phyloP scores from a whole-genome alignment of 352 stramenopile species.

The Phytophthora quininea region DNA sequence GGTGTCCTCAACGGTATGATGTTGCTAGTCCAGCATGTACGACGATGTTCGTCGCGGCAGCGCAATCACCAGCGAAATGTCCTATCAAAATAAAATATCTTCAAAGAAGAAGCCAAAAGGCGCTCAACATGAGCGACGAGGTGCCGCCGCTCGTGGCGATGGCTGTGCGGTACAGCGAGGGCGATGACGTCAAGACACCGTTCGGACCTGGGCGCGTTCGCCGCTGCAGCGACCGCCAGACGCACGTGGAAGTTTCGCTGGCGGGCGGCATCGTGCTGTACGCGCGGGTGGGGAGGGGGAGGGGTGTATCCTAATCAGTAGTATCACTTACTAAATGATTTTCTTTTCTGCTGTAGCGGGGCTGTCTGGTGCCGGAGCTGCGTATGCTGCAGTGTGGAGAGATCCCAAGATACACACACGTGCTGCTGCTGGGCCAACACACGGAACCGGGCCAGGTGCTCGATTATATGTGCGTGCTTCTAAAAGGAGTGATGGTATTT shows the following conservation, averaged over 20 bases:
- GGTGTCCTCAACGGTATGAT: constrained; percentile 67
- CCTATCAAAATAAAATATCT: too few relatives aligned
- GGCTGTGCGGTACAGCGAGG: constrained; percentile 63
- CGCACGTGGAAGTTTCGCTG: constrained; percentile 61
- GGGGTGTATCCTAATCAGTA: too few relatives aligned
- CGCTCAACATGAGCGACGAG: constrained; percentile 21
- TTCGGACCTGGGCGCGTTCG: constrained; percentile 66
- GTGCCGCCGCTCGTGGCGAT: constrained; percentile 77
- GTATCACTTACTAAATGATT: not conserved
- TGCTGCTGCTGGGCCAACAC: constrained; percentile 25
- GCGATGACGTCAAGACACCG: constrained; percentile 70
- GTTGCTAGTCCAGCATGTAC: not conserved
- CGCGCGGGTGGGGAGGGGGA: constrained; percentile 34
- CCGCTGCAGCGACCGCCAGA: constrained; percentile 47
- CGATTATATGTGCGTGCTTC: constrained; percentile 30
- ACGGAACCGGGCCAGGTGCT: constrained; percentile 15
- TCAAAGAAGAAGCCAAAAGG: too few relatives aligned
- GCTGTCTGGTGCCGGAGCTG: constrained; percentile 63
- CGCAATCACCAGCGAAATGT: too few relatives aligned
- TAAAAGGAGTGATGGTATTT: not conserved
- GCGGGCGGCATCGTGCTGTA: constrained; percentile 60
- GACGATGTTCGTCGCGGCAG: too few relatives aligned
- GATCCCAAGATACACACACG: constrained; percentile 56
- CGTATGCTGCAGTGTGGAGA: constrained; percentile 75
- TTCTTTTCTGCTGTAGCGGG: constrained; percentile 35